phyloP scores from a whole-genome alignment of 495 filamentous ascomycete species.

The Umbilicaria muhlenbergii region DNA sequence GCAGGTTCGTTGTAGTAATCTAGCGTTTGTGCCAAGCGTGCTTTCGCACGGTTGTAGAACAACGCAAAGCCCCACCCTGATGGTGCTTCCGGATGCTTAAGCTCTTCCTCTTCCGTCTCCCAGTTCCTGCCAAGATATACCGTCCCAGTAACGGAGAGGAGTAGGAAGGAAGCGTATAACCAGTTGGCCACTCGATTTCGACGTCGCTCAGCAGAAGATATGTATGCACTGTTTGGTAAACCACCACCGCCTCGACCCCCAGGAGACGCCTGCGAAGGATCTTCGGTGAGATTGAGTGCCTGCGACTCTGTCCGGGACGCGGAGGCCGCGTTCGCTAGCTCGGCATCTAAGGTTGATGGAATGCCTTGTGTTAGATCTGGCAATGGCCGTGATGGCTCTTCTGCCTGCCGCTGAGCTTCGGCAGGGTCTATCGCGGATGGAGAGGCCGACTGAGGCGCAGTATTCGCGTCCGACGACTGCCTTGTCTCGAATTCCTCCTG shows the following conservation, averaged over 20 bases:
- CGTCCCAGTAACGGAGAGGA: constrained; percentile 32
- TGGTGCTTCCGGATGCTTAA: constrained; percentile 49
- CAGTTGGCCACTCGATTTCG: constrained; percentile 54
- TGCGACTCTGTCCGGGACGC: constrained; percentile 23
- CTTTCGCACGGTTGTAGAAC: constrained; percentile 64
- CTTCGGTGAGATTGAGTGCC: constrained; percentile 41
- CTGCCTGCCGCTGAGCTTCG: constrained; percentile 11
- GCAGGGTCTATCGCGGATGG: constrained; percentile 9
- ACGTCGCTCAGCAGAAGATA: constrained; percentile 75
- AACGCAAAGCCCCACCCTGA: constrained; percentile 56
- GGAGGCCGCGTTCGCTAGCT: constrained; percentile 44
- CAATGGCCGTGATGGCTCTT: constrained; percentile 33
- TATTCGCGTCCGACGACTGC: constrained; percentile 23
- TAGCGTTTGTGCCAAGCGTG: constrained; percentile 54
- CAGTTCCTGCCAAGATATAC: constrained; percentile 75
- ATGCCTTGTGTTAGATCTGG: constrained; percentile 86
- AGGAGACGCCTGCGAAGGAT: constrained; percentile 32
- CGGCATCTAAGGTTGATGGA: constrained; percentile 62
- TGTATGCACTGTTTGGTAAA: constrained; percentile 69
- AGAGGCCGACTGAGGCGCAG: constrained; percentile 17
- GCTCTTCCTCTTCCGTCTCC: constrained; percentile 56
- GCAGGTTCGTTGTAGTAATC: constrained; percentile 93
- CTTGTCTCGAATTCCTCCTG: constrained; percentile 30
- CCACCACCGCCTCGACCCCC: constrained; percentile 37
- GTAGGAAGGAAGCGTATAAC: constrained; percentile 39